Conservation (phyloP, 495 filamentous ascomycete species). For the Neurospora sp. region DNA sequence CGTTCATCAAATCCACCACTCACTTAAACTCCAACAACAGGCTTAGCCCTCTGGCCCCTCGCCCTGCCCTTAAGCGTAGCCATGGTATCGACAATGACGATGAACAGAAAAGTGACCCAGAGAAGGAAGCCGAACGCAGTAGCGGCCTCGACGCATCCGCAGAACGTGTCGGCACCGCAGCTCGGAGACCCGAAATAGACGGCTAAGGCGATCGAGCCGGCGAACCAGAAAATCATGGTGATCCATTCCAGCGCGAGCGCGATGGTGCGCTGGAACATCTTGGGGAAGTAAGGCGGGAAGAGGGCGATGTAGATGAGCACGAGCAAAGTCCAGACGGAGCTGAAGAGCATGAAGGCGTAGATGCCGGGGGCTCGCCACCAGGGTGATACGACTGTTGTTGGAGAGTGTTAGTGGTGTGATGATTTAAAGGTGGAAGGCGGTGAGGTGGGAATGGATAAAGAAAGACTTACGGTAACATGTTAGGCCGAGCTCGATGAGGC, state of each 20-base stretch:
- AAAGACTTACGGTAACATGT: slow-evolving; percentile 56
- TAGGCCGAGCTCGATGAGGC: slow-evolving; percentile 61
- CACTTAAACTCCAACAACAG: neutral
- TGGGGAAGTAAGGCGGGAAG: slow-evolving; percentile 49
- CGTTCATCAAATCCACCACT: neutral
- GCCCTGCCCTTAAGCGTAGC: slow-evolving; percentile 1
- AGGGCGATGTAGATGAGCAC: slow-evolving; percentile 56
- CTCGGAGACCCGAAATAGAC: slow-evolving; percentile 42
- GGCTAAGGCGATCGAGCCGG: slow-evolving; percentile 66
- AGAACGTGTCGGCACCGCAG: slow-evolving; percentile 20
- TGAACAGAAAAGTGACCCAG: slow-evolving; percentile 31
- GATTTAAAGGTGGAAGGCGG: neutral
- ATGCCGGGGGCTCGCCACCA: slow-evolving; percentile 30
- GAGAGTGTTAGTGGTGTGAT: slow-evolving; percentile 5
- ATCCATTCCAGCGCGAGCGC: slow-evolving; percentile 57
- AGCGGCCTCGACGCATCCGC: slow-evolving; percentile 31
- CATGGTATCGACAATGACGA: slow-evolving; percentile 27
- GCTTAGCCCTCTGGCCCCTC: neutral
- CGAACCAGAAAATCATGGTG: slow-evolving; percentile 85
- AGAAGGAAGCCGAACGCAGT: slow-evolving; percentile 39
- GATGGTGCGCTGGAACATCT: slow-evolving; percentile 46
- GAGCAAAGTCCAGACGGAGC: slow-evolving; percentile 61
- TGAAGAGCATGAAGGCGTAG: slow-evolving; percentile 67
- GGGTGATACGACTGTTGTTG: slow-evolving; percentile 23
- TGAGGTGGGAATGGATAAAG: neutral